Conservation (phyloP, 352 stramenopile species). For the Globisporangium acanthophoron region DNA sequence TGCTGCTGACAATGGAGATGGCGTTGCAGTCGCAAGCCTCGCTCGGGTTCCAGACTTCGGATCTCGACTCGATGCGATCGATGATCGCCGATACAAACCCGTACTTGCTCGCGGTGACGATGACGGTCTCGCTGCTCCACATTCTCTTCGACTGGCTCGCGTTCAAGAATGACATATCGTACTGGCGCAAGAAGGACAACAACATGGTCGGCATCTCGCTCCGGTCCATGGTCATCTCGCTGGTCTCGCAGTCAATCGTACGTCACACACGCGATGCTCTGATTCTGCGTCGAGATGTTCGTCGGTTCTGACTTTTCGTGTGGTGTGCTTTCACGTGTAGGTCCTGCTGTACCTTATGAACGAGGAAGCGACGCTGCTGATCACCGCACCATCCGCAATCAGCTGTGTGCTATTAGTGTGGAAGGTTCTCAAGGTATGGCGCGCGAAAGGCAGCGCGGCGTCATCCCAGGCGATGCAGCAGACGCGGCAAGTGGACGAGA, state of each 20-base stretch:
- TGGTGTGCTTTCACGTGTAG: slow-evolving; percentile 7
- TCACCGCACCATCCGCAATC: slow-evolving; percentile 72
- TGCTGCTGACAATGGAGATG: slow-evolving; percentile 65
- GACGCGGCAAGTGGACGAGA: slow-evolving; percentile 67
- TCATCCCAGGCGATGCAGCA: slow-evolving; percentile 25
- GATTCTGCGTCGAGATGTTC: neutral
- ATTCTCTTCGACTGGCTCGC: slow-evolving; percentile 98
- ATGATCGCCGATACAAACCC: slow-evolving; percentile 94
- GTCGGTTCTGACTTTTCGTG: neutral
- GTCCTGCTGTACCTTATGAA: slow-evolving; percentile 96
- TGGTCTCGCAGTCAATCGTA: slow-evolving; percentile 90
- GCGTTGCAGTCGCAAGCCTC: slow-evolving; percentile 56
- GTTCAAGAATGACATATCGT: slow-evolving; percentile 97
- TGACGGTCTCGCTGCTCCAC: slow-evolving; percentile 95
- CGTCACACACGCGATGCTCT: neutral
- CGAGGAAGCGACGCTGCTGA: slow-evolving; percentile 92
- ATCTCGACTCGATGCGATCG: slow-evolving; percentile 89
- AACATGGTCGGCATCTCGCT: slow-evolving; percentile 92
- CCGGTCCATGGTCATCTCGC: slow-evolving; percentile 89
- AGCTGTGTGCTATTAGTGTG: slow-evolving; percentile 80
- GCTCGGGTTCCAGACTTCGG: slow-evolving; percentile 49
- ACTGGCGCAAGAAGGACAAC: slow-evolving; percentile 93
- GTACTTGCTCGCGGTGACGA: slow-evolving; percentile 91
- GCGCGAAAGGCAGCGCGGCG: slow-evolving; percentile 20
- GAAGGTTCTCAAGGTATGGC: slow-evolving; percentile 80